Base-by-base conservation (phyloP, 495 filamentous ascomycete species). In the Trichoderma parareesei region DNA sequence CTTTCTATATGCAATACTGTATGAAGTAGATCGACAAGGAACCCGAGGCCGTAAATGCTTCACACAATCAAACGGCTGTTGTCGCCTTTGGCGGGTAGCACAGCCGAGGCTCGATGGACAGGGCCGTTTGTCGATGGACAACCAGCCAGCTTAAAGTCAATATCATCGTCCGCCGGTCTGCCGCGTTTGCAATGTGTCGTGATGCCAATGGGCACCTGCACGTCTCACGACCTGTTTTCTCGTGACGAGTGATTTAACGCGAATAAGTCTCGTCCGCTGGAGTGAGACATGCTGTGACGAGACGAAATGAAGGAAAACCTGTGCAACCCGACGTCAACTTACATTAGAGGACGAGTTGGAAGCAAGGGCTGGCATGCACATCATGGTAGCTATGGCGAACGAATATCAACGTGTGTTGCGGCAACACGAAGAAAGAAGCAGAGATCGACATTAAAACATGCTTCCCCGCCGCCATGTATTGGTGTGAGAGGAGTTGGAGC, bases 291-390 rank as follows among this genome's bases (percentile, higher is more conserved):
- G 11, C 10, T 27, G 20, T 37, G 0, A 11, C 53, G 33, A 11
- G 20, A 37, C 14, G 44, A 48, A 27, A 55, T 20, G 48, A 55
- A 33, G 20, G 18, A 53, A 57, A 57, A 57, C 53, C 27, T 57
- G 53, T 57, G 53, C 27, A 57, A 57, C 53, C 53, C 53, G 53
- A 57, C 53, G 53, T 57, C 53, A 57, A 57, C 53, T 57, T 37
- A 57, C 53, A 57, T 57, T 20, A 57, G 11, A 35, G 13, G n/a
- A 55, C 10, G n/a, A 55, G 48, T 5, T 9, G n/a, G 48, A 9
- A 57, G 9, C 20, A 11, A 57, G 14, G 18, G 14, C 14, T 6
- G 11, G 14, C 53, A 57, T 4, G 11, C 14, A 27, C 27, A 57
- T 33, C n/a, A 55, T 18, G 20, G 27, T 20, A 18, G n/a, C 5